Evolutionary conservation across 2,329 filamentous ascomycete species (phyloP), one percentile per base, ranked within the genome.

Genomic region (Beauveria varroae): DNA sequence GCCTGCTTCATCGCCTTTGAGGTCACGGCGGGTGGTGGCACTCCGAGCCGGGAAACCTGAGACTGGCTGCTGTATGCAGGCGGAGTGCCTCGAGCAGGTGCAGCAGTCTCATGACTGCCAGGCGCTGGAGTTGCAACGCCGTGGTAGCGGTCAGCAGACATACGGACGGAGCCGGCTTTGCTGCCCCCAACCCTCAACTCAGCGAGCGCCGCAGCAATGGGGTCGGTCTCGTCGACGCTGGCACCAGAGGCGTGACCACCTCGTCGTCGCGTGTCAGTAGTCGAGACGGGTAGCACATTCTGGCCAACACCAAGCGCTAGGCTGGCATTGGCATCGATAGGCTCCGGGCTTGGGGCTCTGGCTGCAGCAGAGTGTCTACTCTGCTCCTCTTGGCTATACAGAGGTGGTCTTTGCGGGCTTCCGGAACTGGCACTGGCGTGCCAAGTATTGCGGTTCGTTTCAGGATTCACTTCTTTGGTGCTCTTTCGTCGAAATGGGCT

Each of bases 1-100:
- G 93, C 91, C 73, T 96, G 90, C 70, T 96, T 91, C 96, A 99
- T 99, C 53, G 95, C 91, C 65, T 89, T 90, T 4, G 91, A 90
- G 0, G 96, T 99, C 63, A 96, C 91, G 1, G 95, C 95, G 2
- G 93, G 92, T 62, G 93, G 88, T 2, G 95, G 96, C 14, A 93
- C 90, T 59, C 92, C 95, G 4, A 98, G 82, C 62, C 90, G 84
- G 70, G 89, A 90, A 51, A 91, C 82, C 55, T 87, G 84, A 1
- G 65, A 68, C 52, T 70, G 70, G 52, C 85, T 84, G 63, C 93
- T 89, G 69, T 97, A 98, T 4, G 93, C 93, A 2, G 93, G 93
- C 6, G 93, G 91, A 10, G 90, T 93, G 28, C 87, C 88, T 66
- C 89, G 80, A 72, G 86, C 82, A 24, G 79, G 84, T 10, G 86